Conservation (phyloP, 2,329 filamentous ascomycete genomes). For the Rhinocladiella similis region DNA sequence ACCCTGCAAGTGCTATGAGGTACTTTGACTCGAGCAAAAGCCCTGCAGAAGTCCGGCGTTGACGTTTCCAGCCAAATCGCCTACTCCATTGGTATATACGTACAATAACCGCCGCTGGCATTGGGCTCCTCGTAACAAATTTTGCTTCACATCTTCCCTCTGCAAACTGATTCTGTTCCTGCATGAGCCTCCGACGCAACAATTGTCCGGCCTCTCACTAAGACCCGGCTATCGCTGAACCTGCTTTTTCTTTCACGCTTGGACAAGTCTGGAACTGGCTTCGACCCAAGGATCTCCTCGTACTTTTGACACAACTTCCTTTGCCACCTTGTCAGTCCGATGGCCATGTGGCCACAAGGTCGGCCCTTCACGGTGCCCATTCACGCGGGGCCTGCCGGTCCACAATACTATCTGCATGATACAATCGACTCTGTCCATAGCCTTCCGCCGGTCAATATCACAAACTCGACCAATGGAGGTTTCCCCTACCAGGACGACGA, state of each 20-base stretch:
- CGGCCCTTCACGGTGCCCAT: constrained; percentile 8
- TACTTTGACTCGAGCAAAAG: constrained; percentile 14
- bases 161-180: constrained; percentile 10
- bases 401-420: constrained; percentile 12
- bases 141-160: constrained; percentile 10
- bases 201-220: not conserved
- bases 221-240: constrained; percentile 2
- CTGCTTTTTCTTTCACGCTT: constrained; percentile 13
- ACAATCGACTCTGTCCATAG: constrained; percentile 2
- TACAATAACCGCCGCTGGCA: constrained; percentile 16
- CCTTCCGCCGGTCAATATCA: not conserved
- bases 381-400: constrained; percentile 11
- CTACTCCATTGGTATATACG: constrained; percentile 22
- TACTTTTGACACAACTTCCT: constrained; percentile 20
- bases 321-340: constrained; percentile 13
- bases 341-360: constrained; percentile 19
- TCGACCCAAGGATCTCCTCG: constrained; percentile 11
- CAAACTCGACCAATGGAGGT: not conserved
- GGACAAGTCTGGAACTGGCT: constrained; percentile 8
- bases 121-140: constrained; percentile 22
- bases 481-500: not conserved
- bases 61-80: constrained; percentile 6
- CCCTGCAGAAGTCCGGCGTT: constrained; percentile 17
- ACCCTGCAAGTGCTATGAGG: constrained; percentile 7
- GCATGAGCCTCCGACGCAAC: constrained; percentile 13